Evolutionary conservation across 1,284 basidiomycete genomes (phyloP).

Genomic region (Leccinum huronense): DNA sequence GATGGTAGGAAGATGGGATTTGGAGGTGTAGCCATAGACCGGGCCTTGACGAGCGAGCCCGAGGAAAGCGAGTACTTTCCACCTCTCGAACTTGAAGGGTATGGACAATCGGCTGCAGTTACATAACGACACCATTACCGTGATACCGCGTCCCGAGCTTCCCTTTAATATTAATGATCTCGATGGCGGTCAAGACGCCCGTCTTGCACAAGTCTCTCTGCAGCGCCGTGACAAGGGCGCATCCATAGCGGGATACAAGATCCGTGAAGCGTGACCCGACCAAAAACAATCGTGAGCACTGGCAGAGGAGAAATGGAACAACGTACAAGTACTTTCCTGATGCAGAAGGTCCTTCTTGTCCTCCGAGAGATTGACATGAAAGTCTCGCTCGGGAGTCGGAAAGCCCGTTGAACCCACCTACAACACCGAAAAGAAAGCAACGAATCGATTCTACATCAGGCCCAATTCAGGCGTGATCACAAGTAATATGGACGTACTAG

Average conservation of each 20-base stretch:
- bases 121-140: conserved; percentile 28
- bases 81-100: conserved; percentile 18
- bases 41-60: conserved; percentile 17
- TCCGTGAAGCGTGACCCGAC: neutral
- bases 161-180: conserved; percentile 14
- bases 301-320: neutral
- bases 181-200: conserved; percentile 11
- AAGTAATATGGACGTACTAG: conserved; percentile 19
- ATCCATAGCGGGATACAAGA: neutral
- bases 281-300: neutral
- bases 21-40: conserved; percentile 1
- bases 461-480: conserved; percentile 35
- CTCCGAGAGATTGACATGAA: conserved; percentile 20
- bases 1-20: conserved; percentile 6
- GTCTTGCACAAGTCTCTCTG: neutral
- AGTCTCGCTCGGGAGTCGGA: conserved; percentile 34
- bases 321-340: conserved; percentile 2
- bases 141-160: conserved; percentile 12
- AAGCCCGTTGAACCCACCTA: conserved; percentile 19
- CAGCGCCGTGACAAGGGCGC: neutral
- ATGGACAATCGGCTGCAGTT: conserved; percentile 17
- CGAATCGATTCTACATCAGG: conserved; percentile 37
- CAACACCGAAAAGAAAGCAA: conserved; percentile 44
- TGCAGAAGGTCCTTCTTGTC: neutral
- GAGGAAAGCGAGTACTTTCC: conserved; percentile 21